Evolutionary conservation across 2,329 filamentous ascomycete species (phyloP).

Genomic region (Capronia epimyces): DNA sequence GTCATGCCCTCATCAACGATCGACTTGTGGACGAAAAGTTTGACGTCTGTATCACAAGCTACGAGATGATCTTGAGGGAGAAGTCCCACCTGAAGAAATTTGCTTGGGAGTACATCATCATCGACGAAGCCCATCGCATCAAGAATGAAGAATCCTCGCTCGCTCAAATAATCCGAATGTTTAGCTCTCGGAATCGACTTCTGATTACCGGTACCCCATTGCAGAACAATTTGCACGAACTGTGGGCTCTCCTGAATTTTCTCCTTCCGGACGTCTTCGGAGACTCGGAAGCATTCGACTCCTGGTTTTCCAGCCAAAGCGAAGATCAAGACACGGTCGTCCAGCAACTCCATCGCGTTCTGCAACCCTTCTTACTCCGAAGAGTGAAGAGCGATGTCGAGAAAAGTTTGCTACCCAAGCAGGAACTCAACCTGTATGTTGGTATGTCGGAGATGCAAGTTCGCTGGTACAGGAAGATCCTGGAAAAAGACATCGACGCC

Average conservation of each 20-base stretch:
- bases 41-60: conserved; percentile 96
- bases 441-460: conserved; percentile 99
- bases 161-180: conserved; percentile 91
- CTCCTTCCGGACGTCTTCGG: conserved; percentile 96
- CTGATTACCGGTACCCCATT: conserved; percentile 94
- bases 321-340: conserved; percentile 93
- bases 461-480: conserved; percentile 98
- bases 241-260: conserved; percentile 97
- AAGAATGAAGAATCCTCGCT: conserved; percentile 98
- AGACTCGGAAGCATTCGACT: conserved; percentile 91
- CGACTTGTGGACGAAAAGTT: conserved; percentile 91
- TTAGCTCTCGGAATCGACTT: conserved; percentile 89
- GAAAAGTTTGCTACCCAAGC: conserved; percentile 94
- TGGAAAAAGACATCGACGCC: conserved; percentile 98
- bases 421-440: conserved; percentile 93
- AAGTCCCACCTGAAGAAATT: conserved; percentile 95
- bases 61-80: conserved; percentile 96
- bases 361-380: conserved; percentile 87
- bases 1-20: conserved; percentile 79
- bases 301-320: conserved; percentile 92
- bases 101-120: conserved; percentile 99
- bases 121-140: conserved; percentile 96
- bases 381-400: conserved; percentile 97
- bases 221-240: conserved; percentile 95
- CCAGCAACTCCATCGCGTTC: conserved; percentile 86